phyloP scores from a whole-genome alignment of 148 eudicot genomes.

The Pharnaceum exiguum region DNA sequence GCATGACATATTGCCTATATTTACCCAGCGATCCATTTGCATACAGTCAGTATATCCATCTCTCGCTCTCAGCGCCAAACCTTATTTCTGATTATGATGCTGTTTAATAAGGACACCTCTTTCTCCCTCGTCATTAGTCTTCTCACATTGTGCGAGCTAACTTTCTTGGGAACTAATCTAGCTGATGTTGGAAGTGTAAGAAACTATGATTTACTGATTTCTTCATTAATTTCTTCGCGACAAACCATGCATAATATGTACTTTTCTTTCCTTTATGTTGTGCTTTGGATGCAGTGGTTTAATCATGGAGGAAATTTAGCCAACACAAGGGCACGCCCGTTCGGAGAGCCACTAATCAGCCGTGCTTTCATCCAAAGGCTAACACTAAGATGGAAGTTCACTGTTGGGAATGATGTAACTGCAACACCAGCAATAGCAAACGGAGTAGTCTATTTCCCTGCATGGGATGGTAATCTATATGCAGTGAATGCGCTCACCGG shows the following conservation, averaged over 20 bases:
- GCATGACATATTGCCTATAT: too few species aligned
- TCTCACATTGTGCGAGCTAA: not conserved
- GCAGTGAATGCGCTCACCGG: constrained; percentile 52
- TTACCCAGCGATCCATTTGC: too few species aligned
- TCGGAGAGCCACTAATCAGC: constrained; percentile 33
- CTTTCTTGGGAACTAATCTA: not conserved
- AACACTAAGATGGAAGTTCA: constrained; percentile 44
- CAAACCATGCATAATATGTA: not conserved
- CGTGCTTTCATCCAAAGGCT: constrained; percentile 23
- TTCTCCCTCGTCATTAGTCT: not conserved
- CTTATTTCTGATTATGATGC: not conserved
- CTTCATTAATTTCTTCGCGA: not conserved
- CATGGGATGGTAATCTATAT: constrained; percentile 61
- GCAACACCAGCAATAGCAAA: constrained; percentile 62
- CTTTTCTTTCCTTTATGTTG: not conserved
- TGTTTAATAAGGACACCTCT: not conserved
- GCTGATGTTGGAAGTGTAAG: constrained; percentile 21
- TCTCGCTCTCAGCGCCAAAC: too few species aligned
- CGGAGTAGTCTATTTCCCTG: constrained; percentile 50
- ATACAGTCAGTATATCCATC: too few species aligned
- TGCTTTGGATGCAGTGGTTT: constrained; percentile 37
- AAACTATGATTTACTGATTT: not conserved
- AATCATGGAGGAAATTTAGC: constrained; percentile 59
- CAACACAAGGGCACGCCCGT: constrained; percentile 40
- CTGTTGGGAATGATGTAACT: constrained; percentile 48